Conservation (phyloP, 345 rosid species). For the Camelina laxa region DNA sequence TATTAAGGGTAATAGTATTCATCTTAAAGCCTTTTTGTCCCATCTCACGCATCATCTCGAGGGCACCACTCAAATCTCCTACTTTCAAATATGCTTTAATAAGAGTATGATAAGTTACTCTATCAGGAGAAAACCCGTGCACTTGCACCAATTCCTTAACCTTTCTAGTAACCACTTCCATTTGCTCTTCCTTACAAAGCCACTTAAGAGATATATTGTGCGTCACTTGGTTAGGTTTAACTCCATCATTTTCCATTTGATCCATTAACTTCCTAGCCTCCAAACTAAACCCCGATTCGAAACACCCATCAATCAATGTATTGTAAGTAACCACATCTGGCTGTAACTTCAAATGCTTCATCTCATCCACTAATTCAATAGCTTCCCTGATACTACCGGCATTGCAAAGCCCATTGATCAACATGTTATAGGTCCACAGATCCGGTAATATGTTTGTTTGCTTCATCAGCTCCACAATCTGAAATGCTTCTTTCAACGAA, state of each 20-base stretch:
- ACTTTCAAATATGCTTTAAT: conserved; percentile 67
- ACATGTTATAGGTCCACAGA: conserved; percentile 68
- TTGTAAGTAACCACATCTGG: conserved; percentile 86
- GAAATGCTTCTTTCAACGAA: conserved; percentile 70
- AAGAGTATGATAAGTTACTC: conserved; percentile 71
- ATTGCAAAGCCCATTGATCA: conserved; percentile 68
- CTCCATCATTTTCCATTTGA: conserved; percentile 67
- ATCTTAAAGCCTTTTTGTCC: conserved; percentile 68
- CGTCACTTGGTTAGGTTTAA: conserved; percentile 63
- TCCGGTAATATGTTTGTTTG: conserved; percentile 61
- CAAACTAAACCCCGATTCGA: conserved; percentile 46
- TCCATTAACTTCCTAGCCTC: conserved; percentile 65
- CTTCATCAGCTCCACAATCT: conserved; percentile 73
- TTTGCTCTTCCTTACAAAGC: conserved; percentile 72
- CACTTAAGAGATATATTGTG: conserved; percentile 70
- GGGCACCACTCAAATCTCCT: conserved; percentile 66
- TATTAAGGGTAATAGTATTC: conserved; percentile 73
- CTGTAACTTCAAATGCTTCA: conserved; percentile 64
- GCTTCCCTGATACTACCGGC: conserved; percentile 68
- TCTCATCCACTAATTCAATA: conserved; percentile 59
- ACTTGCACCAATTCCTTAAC: conserved; percentile 60
- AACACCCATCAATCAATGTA: conserved; percentile 81
- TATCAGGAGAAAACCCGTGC: conserved; percentile 61
- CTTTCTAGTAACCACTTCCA: conserved; percentile 60
- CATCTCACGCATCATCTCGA: conserved; percentile 76